phyloP scores from a whole-genome alignment of 2,329 filamentous ascomycete genomes.

The Stagonosporopsis cucurbitacearum region DNA sequence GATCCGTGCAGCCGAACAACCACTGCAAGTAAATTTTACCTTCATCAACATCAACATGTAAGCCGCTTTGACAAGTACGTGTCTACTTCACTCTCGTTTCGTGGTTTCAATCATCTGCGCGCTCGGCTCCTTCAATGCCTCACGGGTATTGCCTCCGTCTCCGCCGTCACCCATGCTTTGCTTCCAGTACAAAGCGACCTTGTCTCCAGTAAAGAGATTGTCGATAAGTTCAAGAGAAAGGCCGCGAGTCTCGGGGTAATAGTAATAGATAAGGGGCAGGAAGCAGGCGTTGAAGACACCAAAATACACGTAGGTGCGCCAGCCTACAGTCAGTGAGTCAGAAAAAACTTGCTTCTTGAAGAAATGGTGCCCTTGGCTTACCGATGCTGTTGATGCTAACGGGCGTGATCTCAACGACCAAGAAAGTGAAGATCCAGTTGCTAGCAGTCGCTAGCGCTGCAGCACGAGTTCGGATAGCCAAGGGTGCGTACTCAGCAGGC shows the following conservation, averaged over 20 bases:
- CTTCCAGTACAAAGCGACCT: not conserved
- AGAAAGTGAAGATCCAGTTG: constrained; percentile 17
- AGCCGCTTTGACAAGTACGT: too few relatives aligned
- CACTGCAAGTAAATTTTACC: not conserved
- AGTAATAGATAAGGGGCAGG: not conserved
- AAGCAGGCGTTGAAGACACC: not conserved
- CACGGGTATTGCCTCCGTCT: not conserved
- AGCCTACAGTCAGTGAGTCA: constrained; percentile 20
- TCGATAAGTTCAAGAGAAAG: not conserved
- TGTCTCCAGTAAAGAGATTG: not conserved
- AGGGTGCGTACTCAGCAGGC: not conserved
- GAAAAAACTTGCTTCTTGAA: not conserved
- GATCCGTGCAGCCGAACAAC: not conserved
- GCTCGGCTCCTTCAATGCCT: not conserved
- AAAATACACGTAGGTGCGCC: not conserved
- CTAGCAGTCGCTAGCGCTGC: constrained; percentile 15
- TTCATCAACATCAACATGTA: too few relatives aligned
- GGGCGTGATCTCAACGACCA: constrained; percentile 19
- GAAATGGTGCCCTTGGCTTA: not conserved
- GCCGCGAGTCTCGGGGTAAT: not conserved
- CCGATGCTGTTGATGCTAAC: constrained; percentile 21
- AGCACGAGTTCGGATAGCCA: not conserved
- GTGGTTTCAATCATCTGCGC: not conserved
- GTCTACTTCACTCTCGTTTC: not conserved
- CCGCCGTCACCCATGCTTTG: not conserved